phyloP scores from a whole-genome alignment of 768 basidiomycete species.

The Pisolithus sp. region DNA sequence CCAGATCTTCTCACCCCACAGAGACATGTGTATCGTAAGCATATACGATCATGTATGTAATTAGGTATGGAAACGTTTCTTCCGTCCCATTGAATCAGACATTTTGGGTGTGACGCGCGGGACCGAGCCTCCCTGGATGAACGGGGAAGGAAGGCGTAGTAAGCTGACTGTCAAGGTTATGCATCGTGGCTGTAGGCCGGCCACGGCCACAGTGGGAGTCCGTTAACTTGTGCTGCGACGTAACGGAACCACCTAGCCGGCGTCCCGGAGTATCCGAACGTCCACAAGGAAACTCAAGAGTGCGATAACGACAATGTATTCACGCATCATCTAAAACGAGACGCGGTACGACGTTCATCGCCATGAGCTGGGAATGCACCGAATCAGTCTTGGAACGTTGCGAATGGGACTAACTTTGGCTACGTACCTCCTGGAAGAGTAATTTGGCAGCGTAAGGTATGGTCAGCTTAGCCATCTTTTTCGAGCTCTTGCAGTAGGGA shows the following conservation, averaged over 20 bases:
- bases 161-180: not conserved
- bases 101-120: not conserved
- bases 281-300: not conserved
- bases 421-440: conserved; percentile 78
- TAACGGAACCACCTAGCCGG: too few species aligned
- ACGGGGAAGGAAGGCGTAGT: not conserved
- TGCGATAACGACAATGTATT: conserved; percentile 8
- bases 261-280: not conserved
- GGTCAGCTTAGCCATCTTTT: conserved; percentile 90
- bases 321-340: conserved; percentile 78
- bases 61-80: not conserved
- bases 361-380: conserved; percentile 63
- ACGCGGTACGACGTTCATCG: conserved; percentile 93
- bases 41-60: not conserved
- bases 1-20: not conserved
- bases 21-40: not conserved
- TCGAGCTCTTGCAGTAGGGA: conserved; percentile 96
- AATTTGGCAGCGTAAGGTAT: conserved; percentile 96
- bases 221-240: too few species aligned
- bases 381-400: conserved; percentile 1
- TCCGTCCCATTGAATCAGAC: not conserved
- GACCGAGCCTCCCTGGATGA: not conserved
- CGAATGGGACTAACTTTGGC: not conserved
- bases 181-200: not conserved
- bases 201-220: not conserved